Base-by-base conservation (phyloP, 208 protist species). In the Acanthamoeba divionensis region DNA sequence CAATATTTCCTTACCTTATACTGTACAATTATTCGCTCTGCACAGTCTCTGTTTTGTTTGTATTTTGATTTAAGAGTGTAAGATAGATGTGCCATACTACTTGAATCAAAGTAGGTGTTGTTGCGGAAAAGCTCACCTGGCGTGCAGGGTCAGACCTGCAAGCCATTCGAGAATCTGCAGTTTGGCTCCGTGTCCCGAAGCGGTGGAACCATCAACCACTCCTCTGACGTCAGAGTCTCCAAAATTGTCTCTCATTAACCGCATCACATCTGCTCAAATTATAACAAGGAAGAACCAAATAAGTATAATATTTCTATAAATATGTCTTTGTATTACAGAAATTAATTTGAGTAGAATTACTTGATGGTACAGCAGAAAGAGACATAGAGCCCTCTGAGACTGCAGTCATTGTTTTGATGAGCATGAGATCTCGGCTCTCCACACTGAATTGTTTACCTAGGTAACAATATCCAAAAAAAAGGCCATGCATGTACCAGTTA, bases 1-100 rank as follows among this genome's bases (percentile, higher is more conserved):
- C n/a, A n/a, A n/a, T n/a, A n/a, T 45, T 60, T 44, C 10, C 57
- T 60, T 12, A 88, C 79, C 79, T 66, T 88, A 45, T 71, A 88
- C 57, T 88, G 50, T 47, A 52, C 79, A 38, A 69, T 60, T 13
- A 69, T 69, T 38, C 55, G 47, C 57, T 88, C 79, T 15, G 55
- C 79, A 29, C 71, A 31, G 36, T 88, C 31, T 41, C 75, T 85
- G 54, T 45, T 0, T 12, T 9, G 62, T 10, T n/a, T 33, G 52
- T 7, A 44, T 50, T 13, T 1, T 6, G 55, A 33, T 1, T 1
- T 0, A 45, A n/a, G 47, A 21, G 50, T 0, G 26, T n/a, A 33
- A 18, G 48, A 44, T 2, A 85, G 73, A 80, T n/a, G n/a, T n/a
- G n/a, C n/a, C n/a, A 83, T 3, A 47, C 36, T 31, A 36, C 24